A percentile compares a stretch with the other conserved stretches of the same genome.
Evolutionary conservation across 805 yeast species (phyloP).

Genomic region (Osmozyma mogii): DNA sequence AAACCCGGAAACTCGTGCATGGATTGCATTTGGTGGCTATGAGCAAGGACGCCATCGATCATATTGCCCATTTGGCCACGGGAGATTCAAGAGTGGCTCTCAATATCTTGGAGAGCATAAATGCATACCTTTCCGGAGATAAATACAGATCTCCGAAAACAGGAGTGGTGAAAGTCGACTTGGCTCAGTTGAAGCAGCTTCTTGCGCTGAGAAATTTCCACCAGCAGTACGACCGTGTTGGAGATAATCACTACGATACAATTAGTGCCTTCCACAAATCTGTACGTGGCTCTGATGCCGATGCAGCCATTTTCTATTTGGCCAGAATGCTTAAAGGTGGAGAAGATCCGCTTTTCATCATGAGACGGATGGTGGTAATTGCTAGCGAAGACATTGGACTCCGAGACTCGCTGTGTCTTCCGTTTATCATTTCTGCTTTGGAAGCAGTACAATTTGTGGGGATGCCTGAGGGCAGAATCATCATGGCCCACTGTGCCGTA

Average conservation of each 20-base stretch:
- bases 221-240: slow-evolving; percentile 72
- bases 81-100: slow-evolving; percentile 89
- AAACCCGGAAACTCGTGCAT: slow-evolving; percentile 46
- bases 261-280: slow-evolving; percentile 95
- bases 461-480: slow-evolving; percentile 87
- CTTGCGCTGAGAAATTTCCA: slow-evolving; percentile 37
- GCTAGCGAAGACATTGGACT: slow-evolving; percentile 94
- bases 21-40: slow-evolving; percentile 45
- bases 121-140: slow-evolving; percentile 40
- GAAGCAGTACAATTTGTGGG: slow-evolving; percentile 88
- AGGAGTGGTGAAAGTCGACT: slow-evolving; percentile 34
- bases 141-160: slow-evolving; percentile 11
- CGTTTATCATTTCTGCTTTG: slow-evolving; percentile 79
- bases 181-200: slow-evolving; percentile 33
- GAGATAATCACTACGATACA: slow-evolving; percentile 91
- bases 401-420: slow-evolving; percentile 73
- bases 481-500: slow-evolving; percentile 89
- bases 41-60: slow-evolving; percentile 49
- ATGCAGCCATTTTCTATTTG: slow-evolving; percentile 83
- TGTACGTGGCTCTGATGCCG: slow-evolving; percentile 80
- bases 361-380: slow-evolving; percentile 85
- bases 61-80: slow-evolving; percentile 64
- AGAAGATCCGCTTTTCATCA: slow-evolving; percentile 85
- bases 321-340: slow-evolving; percentile 89
- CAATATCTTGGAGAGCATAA: slow-evolving; percentile 68